Evolutionary conservation across 116 monocot genomes (phyloP).

Genomic region (Papilionanthe hybrid): DNA sequence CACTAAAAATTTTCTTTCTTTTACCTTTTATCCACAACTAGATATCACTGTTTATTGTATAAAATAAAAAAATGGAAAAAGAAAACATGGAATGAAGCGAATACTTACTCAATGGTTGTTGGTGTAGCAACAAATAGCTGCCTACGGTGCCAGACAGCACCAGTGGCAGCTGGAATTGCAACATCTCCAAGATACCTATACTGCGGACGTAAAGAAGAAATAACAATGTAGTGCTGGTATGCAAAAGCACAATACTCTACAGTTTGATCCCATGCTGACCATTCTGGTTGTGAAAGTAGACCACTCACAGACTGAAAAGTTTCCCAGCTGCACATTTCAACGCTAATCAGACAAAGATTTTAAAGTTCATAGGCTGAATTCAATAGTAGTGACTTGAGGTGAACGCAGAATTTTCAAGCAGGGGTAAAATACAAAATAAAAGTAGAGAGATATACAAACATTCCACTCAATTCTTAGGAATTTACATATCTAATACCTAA

Average conservation of each 20-base stretch:
- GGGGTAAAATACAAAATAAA: background rate
- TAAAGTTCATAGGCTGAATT: background rate
- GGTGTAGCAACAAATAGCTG: slow-evolving; percentile 99
- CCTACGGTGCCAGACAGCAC: slow-evolving; percentile 98
- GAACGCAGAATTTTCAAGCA: background rate
- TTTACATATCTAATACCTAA: too few species aligned
- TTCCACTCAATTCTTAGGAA: too few species aligned
- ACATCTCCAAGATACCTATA: slow-evolving; percentile 97
- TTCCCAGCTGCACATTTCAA: slow-evolving; percentile 78
- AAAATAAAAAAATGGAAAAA: background rate
- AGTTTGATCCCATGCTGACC: slow-evolving; percentile 99
- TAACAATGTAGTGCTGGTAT: slow-evolving; percentile 94
- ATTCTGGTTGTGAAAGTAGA: slow-evolving; percentile 94
- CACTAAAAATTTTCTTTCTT: background rate
- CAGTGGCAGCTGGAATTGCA: slow-evolving; percentile 90
- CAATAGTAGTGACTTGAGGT: background rate
- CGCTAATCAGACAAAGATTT: slow-evolving; percentile 1
- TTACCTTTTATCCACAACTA: background rate
- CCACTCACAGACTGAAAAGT: slow-evolving; percentile 93
- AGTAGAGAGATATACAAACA: too few species aligned
- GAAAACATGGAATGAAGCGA: background rate
- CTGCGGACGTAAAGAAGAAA: slow-evolving; percentile 95
- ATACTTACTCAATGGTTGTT: slow-evolving; percentile 94
- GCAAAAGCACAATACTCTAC: slow-evolving; percentile 99
- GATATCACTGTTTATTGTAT: background rate